Percentiles rank a stretch among this genome's conserved stretches.
phyloP scores from a whole-genome alignment of 768 basidiomycete genomes.

The Lactarius psammicola region DNA sequence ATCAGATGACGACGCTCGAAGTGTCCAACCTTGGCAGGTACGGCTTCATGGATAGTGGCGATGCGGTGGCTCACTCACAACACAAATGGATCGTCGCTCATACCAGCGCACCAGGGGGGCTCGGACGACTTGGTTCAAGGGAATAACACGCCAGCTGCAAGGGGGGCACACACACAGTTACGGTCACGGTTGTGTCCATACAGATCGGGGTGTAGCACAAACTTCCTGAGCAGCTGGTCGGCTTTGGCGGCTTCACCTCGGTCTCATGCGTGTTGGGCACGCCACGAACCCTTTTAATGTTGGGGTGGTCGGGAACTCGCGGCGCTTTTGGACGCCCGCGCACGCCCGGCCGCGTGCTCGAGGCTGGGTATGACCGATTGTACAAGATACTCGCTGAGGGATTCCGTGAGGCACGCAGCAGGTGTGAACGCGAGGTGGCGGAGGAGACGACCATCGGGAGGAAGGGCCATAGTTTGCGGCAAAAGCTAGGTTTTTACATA shows the following conservation, averaged over 20 bases:
- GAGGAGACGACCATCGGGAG: constrained; percentile 43
- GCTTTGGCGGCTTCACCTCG: constrained; percentile 90
- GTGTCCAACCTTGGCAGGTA: constrained; percentile 93
- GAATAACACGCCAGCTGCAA: constrained; percentile 29
- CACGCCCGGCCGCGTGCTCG: constrained; percentile 70
- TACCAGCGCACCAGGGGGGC: constrained; percentile 37
- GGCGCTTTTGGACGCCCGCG: constrained; percentile 92
- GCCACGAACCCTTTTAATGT: constrained; percentile 91
- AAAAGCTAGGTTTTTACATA: constrained; percentile 38
- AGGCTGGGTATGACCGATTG: constrained; percentile 84
- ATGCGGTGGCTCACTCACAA: constrained; percentile 62
- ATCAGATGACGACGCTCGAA: constrained; percentile 95
- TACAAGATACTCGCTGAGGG: constrained; percentile 90
- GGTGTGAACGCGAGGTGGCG: constrained; percentile 55
- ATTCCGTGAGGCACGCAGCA: constrained; percentile 68
- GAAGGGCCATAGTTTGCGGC: constrained; percentile 41
- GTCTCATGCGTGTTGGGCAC: constrained; percentile 69
- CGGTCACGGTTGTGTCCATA: constrained; percentile 41
- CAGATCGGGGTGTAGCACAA: constrained; percentile 44
- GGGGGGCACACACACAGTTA: constrained; percentile 43
- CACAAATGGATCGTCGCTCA: constrained; percentile 74
- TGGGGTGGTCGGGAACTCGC: constrained; percentile 73
- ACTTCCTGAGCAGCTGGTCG: constrained; percentile 87
- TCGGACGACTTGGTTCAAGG: constrained; percentile 49
- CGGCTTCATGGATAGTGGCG: constrained; percentile 95